These are phyloP conservation scores for Xylariaceae sp. DNA, from an alignment of 2,329 filamentous ascomycete species.

Conservation along the genomic window DNA sequence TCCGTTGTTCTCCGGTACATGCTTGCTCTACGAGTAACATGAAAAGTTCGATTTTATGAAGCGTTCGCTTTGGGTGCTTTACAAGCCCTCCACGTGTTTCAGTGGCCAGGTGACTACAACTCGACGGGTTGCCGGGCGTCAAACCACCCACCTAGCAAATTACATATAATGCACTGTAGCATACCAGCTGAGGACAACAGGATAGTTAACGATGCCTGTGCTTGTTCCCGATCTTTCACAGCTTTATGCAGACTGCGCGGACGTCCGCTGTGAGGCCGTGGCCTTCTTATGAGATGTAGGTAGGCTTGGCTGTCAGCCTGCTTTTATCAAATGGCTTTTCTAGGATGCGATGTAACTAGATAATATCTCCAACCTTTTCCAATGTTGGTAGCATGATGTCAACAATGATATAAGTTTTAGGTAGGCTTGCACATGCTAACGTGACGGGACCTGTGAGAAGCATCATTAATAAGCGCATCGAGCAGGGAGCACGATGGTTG, in stretches of 20 bases:
- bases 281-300: too few relatives aligned
- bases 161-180: neutral
- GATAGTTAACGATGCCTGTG: neutral
- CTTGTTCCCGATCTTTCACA: neutral
- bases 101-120: neutral
- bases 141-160: neutral
- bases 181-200: neutral
- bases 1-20: conserved; percentile 17
- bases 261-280: neutral
- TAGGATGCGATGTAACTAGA: neutral
- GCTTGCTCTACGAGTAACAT: conserved; percentile 8
- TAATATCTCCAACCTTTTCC: too few relatives aligned
- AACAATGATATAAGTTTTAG: neutral
- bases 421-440: too few relatives aligned
- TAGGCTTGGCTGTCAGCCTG: too few relatives aligned
- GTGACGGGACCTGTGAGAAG: too few relatives aligned
- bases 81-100: neutral
- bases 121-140: neutral
- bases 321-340: too few relatives aligned
- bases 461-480: neutral
- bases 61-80: neutral
- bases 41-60: conserved; percentile 3
- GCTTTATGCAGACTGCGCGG: neutral
- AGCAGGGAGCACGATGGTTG: neutral
- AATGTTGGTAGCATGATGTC: neutral